Evolutionary conservation across 371 early-diverging fungal species (phyloP), one percentile per base, ranked within the genome.

Genomic region (Mortierella sp.): DNA sequence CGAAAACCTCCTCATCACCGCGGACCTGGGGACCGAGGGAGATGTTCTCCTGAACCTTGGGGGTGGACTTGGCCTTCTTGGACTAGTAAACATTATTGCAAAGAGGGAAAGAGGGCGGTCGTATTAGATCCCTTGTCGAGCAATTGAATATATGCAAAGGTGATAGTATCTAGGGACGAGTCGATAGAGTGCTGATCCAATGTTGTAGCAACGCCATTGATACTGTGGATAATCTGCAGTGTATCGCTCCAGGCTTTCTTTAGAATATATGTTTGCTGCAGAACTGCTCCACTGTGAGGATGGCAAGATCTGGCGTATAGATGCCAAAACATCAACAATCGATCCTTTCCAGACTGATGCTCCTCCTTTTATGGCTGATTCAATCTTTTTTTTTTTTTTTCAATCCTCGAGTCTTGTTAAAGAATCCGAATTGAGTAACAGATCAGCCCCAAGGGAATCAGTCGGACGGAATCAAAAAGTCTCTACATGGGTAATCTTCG

Each of bases 1-100:
- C 99, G 83, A 99, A 98, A 83, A 99, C 99, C 87, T 95, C 92
- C 91, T 99, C 99, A 85, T 98, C 98, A 84, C 96, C 97, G 85
- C 96, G 95, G 87, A 96, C 97, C 90, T 97, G 95, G 83, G 99
- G 99, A 76, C 99, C 99, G 83, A 98, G 95, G 75, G 94, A 92
- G 86, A 94, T 91, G 87, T 93, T 95, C 90, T 96, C 96, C 85
- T 97, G 93, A 71, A 85, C 83, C 86, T 90, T 90, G 80, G 87
- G 91, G 77, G 87, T 83, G 85, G 92, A 93, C 87, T 94, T 93
- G 85, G 87, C 90, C 87, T 93, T 93, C 88, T 89, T 93, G 76
- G 90, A 90, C 94, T 94, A 86, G n/a, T 61, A 26, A 37, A 16
- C 20, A 20, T 37, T 32, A n/a, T 35, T 37, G 37, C 32, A n/a